Percentiles rank a stretch among this genome's conserved stretches.
phyloP scores from a whole-genome alignment of 2,329 filamentous ascomycete genomes.

The Zymoseptoria pseudotritici region DNA sequence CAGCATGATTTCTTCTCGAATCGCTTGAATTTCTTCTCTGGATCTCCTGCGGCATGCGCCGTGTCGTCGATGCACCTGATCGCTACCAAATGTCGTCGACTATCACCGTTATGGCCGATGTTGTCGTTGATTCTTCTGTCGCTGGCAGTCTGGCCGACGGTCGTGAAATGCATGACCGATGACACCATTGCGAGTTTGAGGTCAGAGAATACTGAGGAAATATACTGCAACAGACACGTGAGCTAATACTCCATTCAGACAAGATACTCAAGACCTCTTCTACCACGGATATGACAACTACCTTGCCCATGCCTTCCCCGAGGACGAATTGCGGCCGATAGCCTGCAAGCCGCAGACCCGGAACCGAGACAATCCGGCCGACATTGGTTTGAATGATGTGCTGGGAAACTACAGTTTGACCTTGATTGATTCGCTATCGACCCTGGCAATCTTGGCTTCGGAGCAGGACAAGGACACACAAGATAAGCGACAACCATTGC shows the following conservation, averaged over 20 bases:
- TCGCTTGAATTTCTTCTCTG: neutral
- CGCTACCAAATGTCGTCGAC: constrained; percentile 4
- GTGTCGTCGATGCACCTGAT: constrained; percentile 19
- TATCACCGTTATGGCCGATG: constrained; percentile 25
- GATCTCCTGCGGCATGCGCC: neutral
- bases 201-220: constrained; percentile 15
- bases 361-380: constrained; percentile 68
- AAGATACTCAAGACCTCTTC: constrained; percentile 64
- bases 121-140: constrained; percentile 24
- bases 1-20: neutral
- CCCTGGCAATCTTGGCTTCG: constrained; percentile 83
- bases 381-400: constrained; percentile 88
- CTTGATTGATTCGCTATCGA: constrained; percentile 89
- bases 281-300: constrained; percentile 97
- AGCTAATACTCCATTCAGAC: constrained; percentile 22
- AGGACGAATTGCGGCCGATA: constrained; percentile 87
- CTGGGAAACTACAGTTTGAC: constrained; percentile 96
- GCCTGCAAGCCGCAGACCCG: constrained; percentile 78
- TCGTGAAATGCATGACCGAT: constrained; percentile 39
- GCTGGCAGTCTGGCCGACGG: constrained; percentile 26
- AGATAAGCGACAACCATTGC: constrained; percentile 38
- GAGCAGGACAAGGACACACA: constrained; percentile 36
- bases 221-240: neutral
- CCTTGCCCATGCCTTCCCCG: constrained; percentile 86
- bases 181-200: constrained; percentile 33